Base-by-base conservation (phyloP, 306 rosid species). In the Morella rubra region DNA sequence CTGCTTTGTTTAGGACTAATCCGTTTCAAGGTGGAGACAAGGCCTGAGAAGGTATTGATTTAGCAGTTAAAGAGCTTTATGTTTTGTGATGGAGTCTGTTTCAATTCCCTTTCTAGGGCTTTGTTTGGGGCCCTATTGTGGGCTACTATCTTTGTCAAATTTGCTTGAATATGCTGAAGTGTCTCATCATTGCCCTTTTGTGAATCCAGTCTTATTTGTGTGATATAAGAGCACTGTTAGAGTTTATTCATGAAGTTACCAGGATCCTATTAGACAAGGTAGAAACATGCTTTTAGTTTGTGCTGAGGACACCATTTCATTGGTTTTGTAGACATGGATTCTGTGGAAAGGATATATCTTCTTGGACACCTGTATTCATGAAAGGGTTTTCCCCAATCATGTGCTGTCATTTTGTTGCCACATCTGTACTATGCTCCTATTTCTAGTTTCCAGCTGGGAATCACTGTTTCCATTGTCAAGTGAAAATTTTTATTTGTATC, bases 1-100 rank as follows among this genome's bases (percentile, higher is more conserved):
- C 83, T 95, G 59, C 96, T 95, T 27, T 92, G 97, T 84, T 74
- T 95, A 47, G 99, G 99, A 78, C 97, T 95, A 78, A 80, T 95
- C 65, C 88, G 82, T 80, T 89, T 92, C 87, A 89, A 89, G 87
- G 97, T 95, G 85, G 99, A 95, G 86, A 92, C 99, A 72, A 84
- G 97, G 62, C 97, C 99, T 58, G 96, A 88, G 84, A 95, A 95
- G 93, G 99, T 93, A 86, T 52, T 65, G 19, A 71, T 60, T 77
- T n/a, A 24, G 65, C 53, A 59, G 27, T 12, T 76, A 58, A 64
- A 74, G 67, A 75, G 77, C 13, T 76, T 19, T 76, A 73, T 73
- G 46, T 52, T 40, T 44, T 78, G 37, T 2, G 15, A 54, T 7
- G 6, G 10, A 47, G 0, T 11, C 37, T 20, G 6, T 19, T 49